A percentile compares a stretch with the other conserved stretches of the same genome.
These are phyloP conservation scores for Pythium biforme DNA, from an alignment of 352 stramenopile species.

Conservation along the genomic window DNA sequence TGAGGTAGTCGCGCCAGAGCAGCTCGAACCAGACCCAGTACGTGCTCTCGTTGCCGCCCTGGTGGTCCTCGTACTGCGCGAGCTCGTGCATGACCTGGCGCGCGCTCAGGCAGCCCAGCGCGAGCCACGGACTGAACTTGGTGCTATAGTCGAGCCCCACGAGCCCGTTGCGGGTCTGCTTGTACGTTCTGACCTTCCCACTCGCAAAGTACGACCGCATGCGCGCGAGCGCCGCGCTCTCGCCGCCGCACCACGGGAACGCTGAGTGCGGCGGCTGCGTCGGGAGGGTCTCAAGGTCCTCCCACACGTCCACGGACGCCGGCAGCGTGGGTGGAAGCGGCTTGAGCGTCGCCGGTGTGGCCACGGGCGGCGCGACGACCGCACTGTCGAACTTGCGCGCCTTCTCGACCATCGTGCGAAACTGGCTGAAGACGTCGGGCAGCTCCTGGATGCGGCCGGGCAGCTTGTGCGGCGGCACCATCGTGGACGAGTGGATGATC, in stretches of 20 bases:
- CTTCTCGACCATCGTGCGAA: slow-evolving; percentile 17
- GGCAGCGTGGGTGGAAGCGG: background rate
- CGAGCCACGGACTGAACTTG: slow-evolving; percentile 23
- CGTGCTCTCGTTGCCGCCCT: slow-evolving; percentile 22
- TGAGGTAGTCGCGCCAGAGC: slow-evolving; percentile 21
- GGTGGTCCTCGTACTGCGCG: slow-evolving; percentile 8
- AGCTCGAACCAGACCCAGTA: slow-evolving; percentile 25
- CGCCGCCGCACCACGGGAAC: slow-evolving; percentile 17
- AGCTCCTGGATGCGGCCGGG: slow-evolving; percentile 15
- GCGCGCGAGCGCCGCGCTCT: slow-evolving; percentile 10
- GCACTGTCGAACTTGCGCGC: slow-evolving; percentile 11
- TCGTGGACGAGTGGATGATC: slow-evolving; percentile 20
- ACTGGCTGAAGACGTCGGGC: slow-evolving; percentile 20
- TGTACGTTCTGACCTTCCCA: slow-evolving; percentile 20
- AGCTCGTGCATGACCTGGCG: slow-evolving; percentile 22
- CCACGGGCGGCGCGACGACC: slow-evolving; percentile 8
- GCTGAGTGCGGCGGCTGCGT: slow-evolving; percentile 13
- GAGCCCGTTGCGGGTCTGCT: slow-evolving; percentile 20
- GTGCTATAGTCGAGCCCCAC: slow-evolving; percentile 18
- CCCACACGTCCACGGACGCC: slow-evolving; percentile 4
- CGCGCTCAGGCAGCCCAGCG: slow-evolving; percentile 18
- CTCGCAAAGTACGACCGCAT: slow-evolving; percentile 16
- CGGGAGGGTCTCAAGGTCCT: background rate
- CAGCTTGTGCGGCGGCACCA: slow-evolving; percentile 21
- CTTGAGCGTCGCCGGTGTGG: slow-evolving; percentile 1